A percentile compares a stretch with the other conserved stretches of the same genome.
phyloP scores from a whole-genome alignment of 306 rosid genomes.

The Crataegus laevigata region DNA sequence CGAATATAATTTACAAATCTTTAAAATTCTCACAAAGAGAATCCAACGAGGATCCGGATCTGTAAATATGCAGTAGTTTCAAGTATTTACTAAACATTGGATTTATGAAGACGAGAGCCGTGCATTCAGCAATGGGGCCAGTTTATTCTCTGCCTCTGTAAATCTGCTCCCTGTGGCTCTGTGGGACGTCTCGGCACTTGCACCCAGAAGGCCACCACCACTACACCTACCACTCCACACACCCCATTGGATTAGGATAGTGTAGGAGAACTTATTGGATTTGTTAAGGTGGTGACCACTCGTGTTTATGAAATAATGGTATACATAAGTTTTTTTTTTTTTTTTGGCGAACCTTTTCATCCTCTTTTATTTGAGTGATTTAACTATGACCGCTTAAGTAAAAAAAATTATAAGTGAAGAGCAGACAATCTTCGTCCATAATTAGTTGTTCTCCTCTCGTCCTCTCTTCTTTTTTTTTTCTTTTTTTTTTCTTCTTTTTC shows the following conservation, averaged over 20 bases:
- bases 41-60: too few species aligned
- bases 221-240: background rate
- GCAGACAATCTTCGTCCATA: too few species aligned
- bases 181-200: conserved; percentile 35
- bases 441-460: background rate
- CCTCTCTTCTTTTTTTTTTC: background rate
- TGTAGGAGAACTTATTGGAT: background rate
- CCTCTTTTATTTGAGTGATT: too few species aligned
- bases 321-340: too few species aligned
- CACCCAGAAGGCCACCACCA: conserved; percentile 6
- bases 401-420: too few species aligned
- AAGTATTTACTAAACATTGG: background rate
- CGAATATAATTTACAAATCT: too few species aligned
- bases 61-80: background rate
- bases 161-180: conserved; percentile 2
- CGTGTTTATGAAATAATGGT: too few species aligned
- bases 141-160: background rate
- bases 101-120: background rate
- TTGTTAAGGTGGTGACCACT: too few species aligned
- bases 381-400: too few species aligned
- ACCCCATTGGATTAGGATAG: background rate
- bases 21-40: too few species aligned
- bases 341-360: too few species aligned
- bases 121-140: background rate
- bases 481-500: background rate